A percentile compares a stretch with the other conserved stretches of the same genome.
Evolutionary conservation across 495 filamentous ascomycete species (phyloP).

Genomic region (Symbiotaphrina buchneri): DNA sequence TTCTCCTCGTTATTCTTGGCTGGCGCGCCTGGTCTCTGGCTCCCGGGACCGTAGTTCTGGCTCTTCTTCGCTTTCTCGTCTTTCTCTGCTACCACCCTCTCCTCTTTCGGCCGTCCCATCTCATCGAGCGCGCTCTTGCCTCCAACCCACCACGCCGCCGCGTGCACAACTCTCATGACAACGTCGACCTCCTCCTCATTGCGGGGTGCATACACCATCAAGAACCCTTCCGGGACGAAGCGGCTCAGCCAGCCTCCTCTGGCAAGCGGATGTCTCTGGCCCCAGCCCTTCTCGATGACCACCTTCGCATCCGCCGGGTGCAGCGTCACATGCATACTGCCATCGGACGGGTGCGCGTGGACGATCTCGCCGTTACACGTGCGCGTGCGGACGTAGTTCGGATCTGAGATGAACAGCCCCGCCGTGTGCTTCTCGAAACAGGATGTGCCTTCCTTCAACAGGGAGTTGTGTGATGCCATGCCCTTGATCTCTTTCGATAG

Average conservation of each 20-base stretch:
- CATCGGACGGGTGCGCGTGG: constrained; percentile 58
- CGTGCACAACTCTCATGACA: constrained; percentile 48
- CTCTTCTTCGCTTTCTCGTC: too few species aligned
- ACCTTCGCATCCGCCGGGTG: constrained; percentile 58
- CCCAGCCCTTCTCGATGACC: constrained; percentile 65
- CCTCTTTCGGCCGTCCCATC: too few species aligned
- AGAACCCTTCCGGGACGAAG: constrained; percentile 42
- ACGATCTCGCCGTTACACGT: constrained; percentile 56
- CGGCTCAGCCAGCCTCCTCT: constrained; percentile 27
- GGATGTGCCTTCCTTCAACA: constrained; percentile 25
- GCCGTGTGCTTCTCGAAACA: constrained; percentile 65
- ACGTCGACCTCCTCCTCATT: constrained; percentile 41
- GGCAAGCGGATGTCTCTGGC: constrained; percentile 68
- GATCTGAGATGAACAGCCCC: constrained; percentile 38
- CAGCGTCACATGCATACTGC: constrained; percentile 52
- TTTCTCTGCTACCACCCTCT: too few species aligned
- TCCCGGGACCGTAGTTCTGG: too few species aligned
- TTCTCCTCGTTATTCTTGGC: too few species aligned
- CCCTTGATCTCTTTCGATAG: too few species aligned
- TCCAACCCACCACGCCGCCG: constrained; percentile 44
- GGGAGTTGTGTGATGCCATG: background rate
- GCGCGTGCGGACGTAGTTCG: constrained; percentile 36
- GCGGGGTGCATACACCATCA: constrained; percentile 70
- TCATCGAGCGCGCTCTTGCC: too few species aligned
- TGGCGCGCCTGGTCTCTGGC: too few species aligned